phyloP scores from a whole-genome alignment of 164 flowering plant genomes.

The Chimonanthus praecox region DNA sequence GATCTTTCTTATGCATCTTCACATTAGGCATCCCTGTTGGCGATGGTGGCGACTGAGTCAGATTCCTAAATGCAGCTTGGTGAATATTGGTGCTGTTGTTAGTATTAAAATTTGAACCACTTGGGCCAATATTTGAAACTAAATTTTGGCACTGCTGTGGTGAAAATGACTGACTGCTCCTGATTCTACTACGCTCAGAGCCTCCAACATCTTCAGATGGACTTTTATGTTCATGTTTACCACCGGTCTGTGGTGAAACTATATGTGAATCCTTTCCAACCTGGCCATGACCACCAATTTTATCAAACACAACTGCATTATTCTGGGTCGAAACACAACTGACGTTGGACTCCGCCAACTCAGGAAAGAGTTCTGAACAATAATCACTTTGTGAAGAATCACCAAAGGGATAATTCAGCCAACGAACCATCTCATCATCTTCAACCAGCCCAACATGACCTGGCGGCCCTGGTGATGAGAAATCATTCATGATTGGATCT shows the following conservation, averaged over 20 bases:
- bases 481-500: constrained; percentile 35
- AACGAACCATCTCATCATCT: constrained; percentile 67
- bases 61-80: constrained; percentile 18
- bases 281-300: constrained; percentile 20
- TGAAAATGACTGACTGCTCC: constrained; percentile 19
- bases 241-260: constrained; percentile 19
- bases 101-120: constrained; percentile 23
- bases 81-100: constrained; percentile 13
- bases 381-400: constrained; percentile 44
- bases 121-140: constrained; percentile 32
- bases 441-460: constrained; percentile 37
- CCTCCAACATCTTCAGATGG: constrained; percentile 22
- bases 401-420: constrained; percentile 59
- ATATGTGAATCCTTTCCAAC: constrained; percentile 17
- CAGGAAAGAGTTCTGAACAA: constrained; percentile 57
- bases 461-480: constrained; percentile 36
- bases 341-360: constrained; percentile 48
- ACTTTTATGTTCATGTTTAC: constrained; percentile 24
- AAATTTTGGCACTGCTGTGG: constrained; percentile 25
- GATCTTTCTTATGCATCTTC: constrained; percentile 36
- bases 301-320: constrained; percentile 25
- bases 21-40: constrained; percentile 16
- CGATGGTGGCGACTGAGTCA: constrained; percentile 20
- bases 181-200: constrained; percentile 20
- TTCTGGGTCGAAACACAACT: constrained; percentile 31